Conservation (phyloP, 2,329 filamentous ascomycete genomes). For the Aureobasidium sp. region DNA sequence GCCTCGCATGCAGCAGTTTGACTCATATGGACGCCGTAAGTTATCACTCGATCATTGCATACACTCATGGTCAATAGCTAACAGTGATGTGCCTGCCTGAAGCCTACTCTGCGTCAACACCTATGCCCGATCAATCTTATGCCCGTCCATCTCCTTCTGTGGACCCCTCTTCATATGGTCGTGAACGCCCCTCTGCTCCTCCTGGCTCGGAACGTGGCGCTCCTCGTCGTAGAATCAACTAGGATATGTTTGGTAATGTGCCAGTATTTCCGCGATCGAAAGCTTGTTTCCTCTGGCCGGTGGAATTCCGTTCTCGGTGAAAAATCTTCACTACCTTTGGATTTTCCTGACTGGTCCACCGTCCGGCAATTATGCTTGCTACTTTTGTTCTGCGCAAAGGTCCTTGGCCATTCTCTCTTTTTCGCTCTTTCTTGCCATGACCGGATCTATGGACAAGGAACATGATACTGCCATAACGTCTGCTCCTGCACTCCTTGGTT, state of each 20-base stretch:
- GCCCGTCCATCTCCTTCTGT: slow-evolving; percentile 5
- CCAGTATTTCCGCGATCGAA: too few relatives aligned
- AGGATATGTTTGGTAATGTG: neutral
- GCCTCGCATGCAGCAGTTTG: slow-evolving; percentile 5
- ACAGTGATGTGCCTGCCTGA: neutral
- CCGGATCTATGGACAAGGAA: neutral
- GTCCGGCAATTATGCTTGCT: neutral
- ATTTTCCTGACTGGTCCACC: neutral
- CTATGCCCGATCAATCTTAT: slow-evolving; percentile 2
- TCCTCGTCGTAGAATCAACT: slow-evolving; percentile 7
- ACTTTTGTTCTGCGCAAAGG: neutral
- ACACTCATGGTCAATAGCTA: neutral
- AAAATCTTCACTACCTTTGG: neutral
- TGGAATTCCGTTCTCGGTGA: too few relatives aligned
- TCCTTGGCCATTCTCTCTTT: neutral
- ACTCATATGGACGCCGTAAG: slow-evolving; percentile 15
- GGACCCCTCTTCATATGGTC: neutral
- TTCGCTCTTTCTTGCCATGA: neutral
- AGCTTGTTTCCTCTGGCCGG: too few relatives aligned
- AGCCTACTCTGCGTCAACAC: neutral
- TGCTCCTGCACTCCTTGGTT: neutral
- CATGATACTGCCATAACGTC: neutral
- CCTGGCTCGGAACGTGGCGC: slow-evolving; percentile 9
- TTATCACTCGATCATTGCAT: neutral
- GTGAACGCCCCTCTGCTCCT: neutral